Conservation (phyloP, 148 eudicot genomes). For the Spergularia marina region DNA sequence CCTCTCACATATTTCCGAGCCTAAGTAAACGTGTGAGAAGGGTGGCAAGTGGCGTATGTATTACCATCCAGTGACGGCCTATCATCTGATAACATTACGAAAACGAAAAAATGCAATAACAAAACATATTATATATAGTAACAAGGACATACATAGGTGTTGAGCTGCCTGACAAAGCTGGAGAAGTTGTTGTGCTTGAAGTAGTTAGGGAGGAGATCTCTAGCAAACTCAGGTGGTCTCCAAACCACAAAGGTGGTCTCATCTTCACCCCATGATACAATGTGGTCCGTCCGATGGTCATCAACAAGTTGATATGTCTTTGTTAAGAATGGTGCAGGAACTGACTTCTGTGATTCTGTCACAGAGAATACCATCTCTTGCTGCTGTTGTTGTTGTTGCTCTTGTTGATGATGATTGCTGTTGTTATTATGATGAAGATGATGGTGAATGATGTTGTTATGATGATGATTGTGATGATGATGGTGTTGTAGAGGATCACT, state of each 20-base stretch:
- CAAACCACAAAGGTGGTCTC: slow-evolving; percentile 53
- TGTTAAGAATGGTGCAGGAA: slow-evolving; percentile 51
- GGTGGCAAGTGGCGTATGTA: too few relatives aligned
- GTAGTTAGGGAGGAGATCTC: slow-evolving; percentile 61
- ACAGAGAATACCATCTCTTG: slow-evolving; percentile 38
- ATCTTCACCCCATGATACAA: slow-evolving; percentile 65
- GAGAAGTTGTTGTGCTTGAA: slow-evolving; percentile 74
- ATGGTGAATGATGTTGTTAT: slow-evolving; percentile 14
- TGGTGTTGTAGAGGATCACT: slow-evolving; percentile 28
- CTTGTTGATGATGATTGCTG: neutral
- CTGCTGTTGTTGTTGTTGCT: slow-evolving; percentile 22
- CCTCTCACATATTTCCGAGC: neutral
- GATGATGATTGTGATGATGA: slow-evolving; percentile 18
- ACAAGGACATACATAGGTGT: slow-evolving; percentile 46
- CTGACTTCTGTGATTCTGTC: slow-evolving; percentile 38
- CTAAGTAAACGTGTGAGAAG: too few relatives aligned
- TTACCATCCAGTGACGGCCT: too few relatives aligned
- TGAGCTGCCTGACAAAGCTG: slow-evolving; percentile 62
- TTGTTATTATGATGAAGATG: slow-evolving; percentile 14
- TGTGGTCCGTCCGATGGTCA: slow-evolving; percentile 46
- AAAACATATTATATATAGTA: neutral
- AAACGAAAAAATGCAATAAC: neutral
- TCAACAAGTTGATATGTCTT: slow-evolving; percentile 62
- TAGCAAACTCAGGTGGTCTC: slow-evolving; percentile 63
- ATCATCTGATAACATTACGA: neutral